Percentiles rank a stretch among this genome's conserved stretches.
Conservation (phyloP, 2,329 filamentous ascomycete species). For the Beauveria varroae region DNA sequence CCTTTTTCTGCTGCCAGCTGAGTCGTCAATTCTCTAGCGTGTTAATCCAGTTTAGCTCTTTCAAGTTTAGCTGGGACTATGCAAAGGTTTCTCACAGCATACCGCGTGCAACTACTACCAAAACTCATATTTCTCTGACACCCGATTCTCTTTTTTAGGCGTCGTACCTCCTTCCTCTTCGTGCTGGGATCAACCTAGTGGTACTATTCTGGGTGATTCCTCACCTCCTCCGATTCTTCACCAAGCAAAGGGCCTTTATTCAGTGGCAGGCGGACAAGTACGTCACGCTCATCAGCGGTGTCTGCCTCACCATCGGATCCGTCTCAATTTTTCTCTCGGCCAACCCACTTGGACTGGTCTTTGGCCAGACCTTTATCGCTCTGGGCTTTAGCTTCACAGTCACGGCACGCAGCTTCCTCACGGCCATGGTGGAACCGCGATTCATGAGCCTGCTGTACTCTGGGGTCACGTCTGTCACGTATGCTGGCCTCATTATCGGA, state of each 20-base stretch:
- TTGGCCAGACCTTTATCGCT: slow-evolving; percentile 9
- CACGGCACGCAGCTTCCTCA: slow-evolving; percentile 13
- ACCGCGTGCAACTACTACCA: too few species aligned
- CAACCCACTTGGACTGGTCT: slow-evolving; percentile 5
- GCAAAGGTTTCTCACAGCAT: neutral
- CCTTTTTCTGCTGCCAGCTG: neutral
- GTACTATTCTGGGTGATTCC: slow-evolving; percentile 12
- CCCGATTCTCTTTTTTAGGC: slow-evolving; percentile 13
- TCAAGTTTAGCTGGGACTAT: neutral
- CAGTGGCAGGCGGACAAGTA: slow-evolving; percentile 10
- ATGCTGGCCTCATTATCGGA: slow-evolving; percentile 7
- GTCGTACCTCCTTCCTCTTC: slow-evolving; percentile 15
- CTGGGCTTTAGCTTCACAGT: slow-evolving; percentile 13
- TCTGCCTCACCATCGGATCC: slow-evolving; percentile 12
- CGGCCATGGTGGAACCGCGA: slow-evolving; percentile 11
- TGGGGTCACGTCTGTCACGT: slow-evolving; percentile 11
- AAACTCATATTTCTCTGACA: too few species aligned
- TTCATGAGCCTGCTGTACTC: slow-evolving; percentile 14
- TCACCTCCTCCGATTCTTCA: slow-evolving; percentile 5
- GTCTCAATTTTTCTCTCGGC: slow-evolving; percentile 10
- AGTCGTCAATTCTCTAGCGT: neutral
- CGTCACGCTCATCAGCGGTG: slow-evolving; percentile 13
- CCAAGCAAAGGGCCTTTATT: neutral
- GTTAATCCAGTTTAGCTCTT: neutral
- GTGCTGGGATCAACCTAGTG: slow-evolving; percentile 12